These are phyloP conservation scores for Hypocrella siamensis DNA, from an alignment of 2,329 filamentous ascomycete species.

Conservation along the genomic window DNA sequence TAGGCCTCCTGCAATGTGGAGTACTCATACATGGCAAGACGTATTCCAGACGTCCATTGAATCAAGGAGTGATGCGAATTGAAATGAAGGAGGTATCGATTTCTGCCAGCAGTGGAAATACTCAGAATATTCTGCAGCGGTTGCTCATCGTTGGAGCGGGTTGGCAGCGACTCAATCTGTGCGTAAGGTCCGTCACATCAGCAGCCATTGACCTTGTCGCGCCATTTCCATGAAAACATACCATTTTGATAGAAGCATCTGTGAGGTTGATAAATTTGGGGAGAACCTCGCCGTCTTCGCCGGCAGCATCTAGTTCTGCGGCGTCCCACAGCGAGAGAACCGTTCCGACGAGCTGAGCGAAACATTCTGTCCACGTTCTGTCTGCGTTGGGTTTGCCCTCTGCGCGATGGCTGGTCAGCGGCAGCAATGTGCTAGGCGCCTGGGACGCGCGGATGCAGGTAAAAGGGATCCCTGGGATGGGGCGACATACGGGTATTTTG, in stretches of 20 bases:
- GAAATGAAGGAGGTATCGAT: conserved; percentile 91
- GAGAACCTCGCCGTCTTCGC: conserved; percentile 68
- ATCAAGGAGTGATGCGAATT: conserved; percentile 85
- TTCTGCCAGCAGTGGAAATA: conserved; percentile 87
- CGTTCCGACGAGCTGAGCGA: conserved; percentile 89
- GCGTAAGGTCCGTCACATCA: background rate
- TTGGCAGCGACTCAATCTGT: conserved; percentile 79
- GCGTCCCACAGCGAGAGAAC: conserved; percentile 94
- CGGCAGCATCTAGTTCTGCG: conserved; percentile 73
- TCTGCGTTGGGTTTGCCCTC: conserved; percentile 77
- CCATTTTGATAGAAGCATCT: conserved; percentile 97
- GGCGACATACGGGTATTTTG: conserved; percentile 68
- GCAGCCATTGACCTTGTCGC: no score
- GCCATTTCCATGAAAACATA: no score
- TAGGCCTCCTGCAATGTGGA: conserved; percentile 90
- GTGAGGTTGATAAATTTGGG: conserved; percentile 94
- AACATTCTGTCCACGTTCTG: conserved; percentile 89
- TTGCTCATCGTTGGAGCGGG: conserved; percentile 59
- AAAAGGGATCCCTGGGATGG: no score
- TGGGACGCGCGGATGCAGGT: no score
- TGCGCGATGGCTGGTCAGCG: conserved; percentile 19
- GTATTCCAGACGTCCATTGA: conserved; percentile 91
- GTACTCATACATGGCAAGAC: conserved; percentile 88
- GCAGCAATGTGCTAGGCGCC: no score
- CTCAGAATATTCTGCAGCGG: conserved; percentile 89